These are phyloP conservation scores for Hirschioporus abietinus DNA, from an alignment of 768 basidiomycete genomes.

Conservation along the genomic window DNA sequence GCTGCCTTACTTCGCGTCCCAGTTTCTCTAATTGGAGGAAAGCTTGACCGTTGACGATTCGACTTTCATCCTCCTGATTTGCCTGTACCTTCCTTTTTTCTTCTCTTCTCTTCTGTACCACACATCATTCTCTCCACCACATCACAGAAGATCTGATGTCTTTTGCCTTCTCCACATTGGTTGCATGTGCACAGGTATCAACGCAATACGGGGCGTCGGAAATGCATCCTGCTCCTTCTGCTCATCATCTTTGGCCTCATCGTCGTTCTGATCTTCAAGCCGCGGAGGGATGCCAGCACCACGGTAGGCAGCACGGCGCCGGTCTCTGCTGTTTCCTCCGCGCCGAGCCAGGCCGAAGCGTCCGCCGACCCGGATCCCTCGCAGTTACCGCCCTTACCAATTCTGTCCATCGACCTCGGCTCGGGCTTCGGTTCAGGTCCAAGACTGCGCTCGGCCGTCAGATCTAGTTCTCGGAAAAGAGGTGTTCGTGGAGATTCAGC, in stretches of 20 bases:
- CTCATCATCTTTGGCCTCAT: conserved; percentile 87
- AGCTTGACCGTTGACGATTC: not conserved
- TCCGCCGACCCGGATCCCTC: not conserved
- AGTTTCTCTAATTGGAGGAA: not conserved
- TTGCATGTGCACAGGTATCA: conserved; percentile 61
- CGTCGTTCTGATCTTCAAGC: conserved; percentile 89
- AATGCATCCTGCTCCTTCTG: conserved; percentile 88
- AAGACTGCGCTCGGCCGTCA: not conserved
- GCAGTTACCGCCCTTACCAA: not conserved
- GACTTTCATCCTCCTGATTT: conserved; percentile 1
- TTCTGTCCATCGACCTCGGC: not conserved
- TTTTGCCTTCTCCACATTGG: not conserved
- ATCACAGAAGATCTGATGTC: not conserved
- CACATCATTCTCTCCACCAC: not conserved
- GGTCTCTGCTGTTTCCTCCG: not conserved
- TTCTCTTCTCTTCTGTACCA: not conserved
- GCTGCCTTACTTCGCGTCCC: too few relatives aligned
- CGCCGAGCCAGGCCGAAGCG: too few relatives aligned
- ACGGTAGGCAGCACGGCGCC: not conserved
- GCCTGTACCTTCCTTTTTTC: not conserved
- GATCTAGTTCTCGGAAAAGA: not conserved
- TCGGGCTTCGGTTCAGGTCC: not conserved
- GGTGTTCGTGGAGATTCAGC: too few relatives aligned
- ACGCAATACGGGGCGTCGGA: conserved; percentile 86
- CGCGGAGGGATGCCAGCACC: conserved; percentile 37